Base-by-base conservation (phyloP, 164 flowering plant species). In the Macadamia integrifolia region DNA sequence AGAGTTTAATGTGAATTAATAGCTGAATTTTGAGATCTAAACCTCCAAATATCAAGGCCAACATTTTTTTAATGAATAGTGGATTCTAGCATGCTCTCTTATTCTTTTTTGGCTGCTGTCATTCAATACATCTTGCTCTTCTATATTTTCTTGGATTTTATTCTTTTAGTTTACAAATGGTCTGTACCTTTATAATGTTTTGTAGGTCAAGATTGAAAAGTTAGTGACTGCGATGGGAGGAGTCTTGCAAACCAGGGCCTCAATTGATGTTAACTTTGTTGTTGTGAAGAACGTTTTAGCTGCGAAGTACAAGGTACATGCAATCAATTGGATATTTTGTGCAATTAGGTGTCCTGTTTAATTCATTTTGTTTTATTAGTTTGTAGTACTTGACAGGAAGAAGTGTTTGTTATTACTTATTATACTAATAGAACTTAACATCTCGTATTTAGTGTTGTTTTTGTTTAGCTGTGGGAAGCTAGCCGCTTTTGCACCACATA, bases 191-290 rank as follows among this genome's bases (percentile, higher is more conserved):
- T 57, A 15, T 23, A 60, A 43, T 79, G 61, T 74, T 53, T 70
- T 75, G 69, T 78, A 94, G 98, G 87, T 58, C 71, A 84, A 80
- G 74, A 84, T 94, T 72, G 84, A 72, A 68, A 82, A 82, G 79
- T 61, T 88, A 74, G 97, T 95, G 42, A 80, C 75, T 18, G 86
- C 91, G 43, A 94, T 95, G 99, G 92, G 98, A 64, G 99, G 99
- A 68, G 71, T 71, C 14, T 60, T 90, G 72, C 84, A 70, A 23
- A 71, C 79, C 57, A 88, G 78, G 77, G 79, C 88, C 28, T 85
- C 96, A 52, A 64, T 72, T 10, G 98, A 94, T 80, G 83, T 89
- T 66, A 88, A 72, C 78, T 92, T 94, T 80, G 94, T 92, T 31
- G 81, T 94, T 70, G 92, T 77, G 50, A 95, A 92, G 80, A 87